Percentiles rank a stretch among this genome's conserved stretches.
These are phyloP conservation scores for Serendipita sp. DNA, from an alignment of 768 basidiomycete genomes.

Conservation along the genomic window DNA sequence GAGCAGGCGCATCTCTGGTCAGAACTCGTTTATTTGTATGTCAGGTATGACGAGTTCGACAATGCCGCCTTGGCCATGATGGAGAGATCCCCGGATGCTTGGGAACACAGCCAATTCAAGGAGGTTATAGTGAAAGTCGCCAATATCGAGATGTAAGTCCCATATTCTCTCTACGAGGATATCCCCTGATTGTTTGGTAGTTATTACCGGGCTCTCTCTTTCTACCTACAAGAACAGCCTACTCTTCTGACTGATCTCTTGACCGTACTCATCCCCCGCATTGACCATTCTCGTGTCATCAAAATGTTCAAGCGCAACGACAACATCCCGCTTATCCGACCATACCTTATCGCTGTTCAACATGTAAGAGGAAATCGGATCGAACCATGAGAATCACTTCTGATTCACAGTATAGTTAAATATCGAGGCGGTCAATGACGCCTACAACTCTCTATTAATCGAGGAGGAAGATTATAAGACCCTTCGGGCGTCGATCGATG, in stretches of 20 bases:
- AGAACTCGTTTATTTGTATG: slow-evolving; percentile 93
- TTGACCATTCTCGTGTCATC: slow-evolving; percentile 91
- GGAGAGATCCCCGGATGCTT: slow-evolving; percentile 92
- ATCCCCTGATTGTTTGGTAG: slow-evolving; percentile 21
- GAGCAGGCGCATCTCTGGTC: slow-evolving; percentile 98
- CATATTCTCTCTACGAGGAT: background rate
- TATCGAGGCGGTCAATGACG: slow-evolving; percentile 92
- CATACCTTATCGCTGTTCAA: slow-evolving; percentile 95
- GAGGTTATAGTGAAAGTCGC: slow-evolving; percentile 92
- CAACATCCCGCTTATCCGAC: slow-evolving; percentile 87
- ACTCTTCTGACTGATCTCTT: slow-evolving; percentile 85
- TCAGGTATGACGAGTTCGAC: slow-evolving; percentile 97
- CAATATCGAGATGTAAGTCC: slow-evolving; percentile 81
- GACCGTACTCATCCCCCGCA: slow-evolving; percentile 78
- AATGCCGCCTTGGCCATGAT: slow-evolving; percentile 98
- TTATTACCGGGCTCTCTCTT: slow-evolving; percentile 88
- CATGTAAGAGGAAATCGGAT: slow-evolving; percentile 34
- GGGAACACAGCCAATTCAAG: slow-evolving; percentile 99
- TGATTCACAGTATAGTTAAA: slow-evolving; percentile 44
- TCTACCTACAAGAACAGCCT: slow-evolving; percentile 90
- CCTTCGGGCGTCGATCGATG: slow-evolving; percentile 91
- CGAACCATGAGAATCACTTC: background rate
- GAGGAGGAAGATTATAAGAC: slow-evolving; percentile 99
- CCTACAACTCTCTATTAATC: slow-evolving; percentile 94
- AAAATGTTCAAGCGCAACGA: slow-evolving; percentile 76